Evolutionary conservation across 2,329 filamentous ascomycete species (phyloP).

Genomic region (Sordariomycetes sp.): DNA sequence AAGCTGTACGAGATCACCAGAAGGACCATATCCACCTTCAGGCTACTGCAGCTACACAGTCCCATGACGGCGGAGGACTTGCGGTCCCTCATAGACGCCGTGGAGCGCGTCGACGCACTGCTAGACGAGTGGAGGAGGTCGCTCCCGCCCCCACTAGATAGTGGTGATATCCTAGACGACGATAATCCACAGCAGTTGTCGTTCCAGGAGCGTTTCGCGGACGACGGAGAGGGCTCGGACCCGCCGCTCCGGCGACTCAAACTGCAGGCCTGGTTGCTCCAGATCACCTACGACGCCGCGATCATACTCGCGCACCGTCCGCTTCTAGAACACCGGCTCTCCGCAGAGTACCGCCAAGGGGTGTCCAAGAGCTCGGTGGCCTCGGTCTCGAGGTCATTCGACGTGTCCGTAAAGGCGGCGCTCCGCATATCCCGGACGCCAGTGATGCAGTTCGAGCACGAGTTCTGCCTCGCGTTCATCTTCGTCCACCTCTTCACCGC

Average conservation of each 20-base stretch:
- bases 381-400: constrained; percentile 7
- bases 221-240: background rate
- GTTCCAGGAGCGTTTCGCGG: background rate
- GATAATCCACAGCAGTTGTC: background rate
- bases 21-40: constrained; percentile 14
- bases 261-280: constrained; percentile 9
- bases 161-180: constrained; percentile 3
- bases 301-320: constrained; percentile 14
- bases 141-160: constrained; percentile 6
- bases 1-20: constrained; percentile 16
- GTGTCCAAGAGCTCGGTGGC: constrained; percentile 2
- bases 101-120: constrained; percentile 7
- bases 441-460: constrained; percentile 13
- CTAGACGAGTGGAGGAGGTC: constrained; percentile 8
- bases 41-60: constrained; percentile 12
- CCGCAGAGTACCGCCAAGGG: constrained; percentile 4
- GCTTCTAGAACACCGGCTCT: constrained; percentile 12
- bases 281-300: constrained; percentile 12
- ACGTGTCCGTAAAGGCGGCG: constrained; percentile 14
- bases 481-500: constrained; percentile 11
- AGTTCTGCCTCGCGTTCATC: constrained; percentile 11
- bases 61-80: constrained; percentile 11
- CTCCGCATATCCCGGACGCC: constrained; percentile 17
- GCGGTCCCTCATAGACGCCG: constrained; percentile 8
- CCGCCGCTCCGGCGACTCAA: constrained; percentile 5